A percentile compares a stretch with the other conserved stretches of the same genome.
Conservation (phyloP, 2,329 filamentous ascomycete species). For the Pestalotiopsis sp. region DNA sequence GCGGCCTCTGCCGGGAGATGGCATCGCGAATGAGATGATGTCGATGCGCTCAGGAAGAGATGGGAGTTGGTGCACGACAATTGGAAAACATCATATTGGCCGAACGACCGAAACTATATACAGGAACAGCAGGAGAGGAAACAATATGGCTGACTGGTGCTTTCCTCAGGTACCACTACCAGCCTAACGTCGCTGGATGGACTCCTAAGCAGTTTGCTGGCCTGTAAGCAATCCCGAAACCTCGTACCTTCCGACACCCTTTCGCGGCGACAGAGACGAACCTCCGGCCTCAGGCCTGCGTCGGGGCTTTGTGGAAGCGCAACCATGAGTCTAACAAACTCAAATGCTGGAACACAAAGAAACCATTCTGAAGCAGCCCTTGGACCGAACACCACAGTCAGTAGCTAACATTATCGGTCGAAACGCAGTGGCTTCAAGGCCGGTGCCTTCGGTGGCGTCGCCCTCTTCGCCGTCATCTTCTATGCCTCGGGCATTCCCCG, state of each 20-base stretch:
- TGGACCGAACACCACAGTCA: background rate
- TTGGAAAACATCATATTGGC: background rate
- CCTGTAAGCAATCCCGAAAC: conserved; percentile 49
- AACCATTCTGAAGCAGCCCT: background rate
- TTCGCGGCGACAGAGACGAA: background rate
- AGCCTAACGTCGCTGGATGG: conserved; percentile 56
- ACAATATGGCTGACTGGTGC: background rate
- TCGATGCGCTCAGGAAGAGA: background rate
- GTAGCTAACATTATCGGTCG: background rate
- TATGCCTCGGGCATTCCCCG: conserved; percentile 64
- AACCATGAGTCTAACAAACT: conserved; percentile 1
- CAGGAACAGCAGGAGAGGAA: conserved; percentile 16
- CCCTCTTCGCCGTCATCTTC: conserved; percentile 59
- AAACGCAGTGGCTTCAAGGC: conserved; percentile 50
- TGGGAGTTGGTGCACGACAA: background rate
- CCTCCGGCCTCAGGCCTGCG: background rate
- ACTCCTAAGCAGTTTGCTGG: conserved; percentile 47
- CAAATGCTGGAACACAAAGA: background rate
- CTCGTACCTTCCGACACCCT: background rate
- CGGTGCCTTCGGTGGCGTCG: conserved; percentile 58
- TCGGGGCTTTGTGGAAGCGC: background rate
- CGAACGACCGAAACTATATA: background rate
- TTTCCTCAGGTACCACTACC: conserved; percentile 56
- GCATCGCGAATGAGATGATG: background rate
- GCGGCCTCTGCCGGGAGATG: conserved; percentile 6